Base-by-base conservation (phyloP, 1,284 basidiomycete genomes). In the Thecaphora frezii region DNA sequence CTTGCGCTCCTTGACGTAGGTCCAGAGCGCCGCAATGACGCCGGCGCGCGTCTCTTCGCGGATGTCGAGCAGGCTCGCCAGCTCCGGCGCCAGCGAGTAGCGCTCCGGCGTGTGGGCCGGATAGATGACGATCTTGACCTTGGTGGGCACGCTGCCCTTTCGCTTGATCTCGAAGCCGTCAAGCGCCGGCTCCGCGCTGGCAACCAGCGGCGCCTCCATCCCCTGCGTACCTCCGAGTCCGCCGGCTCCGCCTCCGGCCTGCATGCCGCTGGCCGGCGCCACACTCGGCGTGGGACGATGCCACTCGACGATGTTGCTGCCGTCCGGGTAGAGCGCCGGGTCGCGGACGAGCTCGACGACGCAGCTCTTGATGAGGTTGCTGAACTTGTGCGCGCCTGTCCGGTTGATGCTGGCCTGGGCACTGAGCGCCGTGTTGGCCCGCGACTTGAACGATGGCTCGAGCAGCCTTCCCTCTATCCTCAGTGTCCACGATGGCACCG, bases 131-230 rank as follows among this genome's bases (percentile, higher is more conserved):
- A 97, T 84, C 44, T 91, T 86, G 48, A 89, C 84, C 71, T 89
- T 88, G 28, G 89, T 88, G 16, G 87, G 85, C 43, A 83, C 81
- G 71, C 92, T 90, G 1, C 93, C 92, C 30, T 87, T 88, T 44
- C 93, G 85, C 64, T 88, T 85, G 44, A 97, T 83, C 37, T 90
- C 91, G 77, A 97, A 96, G 0, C 93, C 93, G 71, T 97, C 93
- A 38, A 74, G 56, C 13, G 70, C 67, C 10, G 70, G 76, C 58
- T 78, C 73, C 10, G 71, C 59, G 37, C 68, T 61, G 46, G 73
- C 66, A 4, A 78, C 65, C 16, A 76, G 54, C 4, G 51, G 64
- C 43, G 46, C 53, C 56, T 78, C 76, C 41, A 69, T 73, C 18
- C 64, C 69, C 24, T 69, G 66, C 9, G 65, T 64, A 5, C 69